Conservation (phyloP, 352 stramenopile genomes). For the Saprolegnia parasitica region DNA sequence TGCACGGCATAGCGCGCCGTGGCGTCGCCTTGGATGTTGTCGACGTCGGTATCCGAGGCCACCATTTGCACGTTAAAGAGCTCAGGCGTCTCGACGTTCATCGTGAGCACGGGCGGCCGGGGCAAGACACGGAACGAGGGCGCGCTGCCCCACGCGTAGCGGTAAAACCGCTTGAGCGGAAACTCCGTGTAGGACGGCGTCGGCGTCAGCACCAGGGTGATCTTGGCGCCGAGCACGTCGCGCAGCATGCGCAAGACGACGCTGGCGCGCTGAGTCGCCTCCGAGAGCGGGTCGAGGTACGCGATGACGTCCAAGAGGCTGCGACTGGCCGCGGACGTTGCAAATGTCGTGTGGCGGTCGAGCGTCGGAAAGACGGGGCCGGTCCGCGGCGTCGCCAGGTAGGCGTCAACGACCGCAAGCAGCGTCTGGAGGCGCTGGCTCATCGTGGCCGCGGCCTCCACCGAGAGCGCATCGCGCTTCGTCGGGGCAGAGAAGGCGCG, state of each 20-base stretch:
- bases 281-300: conserved; percentile 88
- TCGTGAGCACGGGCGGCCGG: conserved; percentile 84
- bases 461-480: conserved; percentile 36
- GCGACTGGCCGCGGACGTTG: conserved; percentile 42
- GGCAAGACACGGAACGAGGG: conserved; percentile 78
- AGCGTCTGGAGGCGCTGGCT: conserved; percentile 73
- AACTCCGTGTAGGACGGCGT: conserved; percentile 75
- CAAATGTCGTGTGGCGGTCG: conserved; percentile 33
- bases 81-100: conserved; percentile 91
- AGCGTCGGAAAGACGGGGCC: conserved; percentile 36
- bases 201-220: conserved; percentile 65
- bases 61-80: conserved; percentile 89
- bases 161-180: conserved; percentile 91
- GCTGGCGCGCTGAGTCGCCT: conserved; percentile 84
- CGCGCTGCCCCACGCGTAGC: conserved; percentile 71
- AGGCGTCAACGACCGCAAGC: conserved; percentile 73
- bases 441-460: conserved; percentile 48
- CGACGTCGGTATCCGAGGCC: conserved; percentile 69
- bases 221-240: conserved; percentile 59
- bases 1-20: conserved; percentile 84
- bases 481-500: conserved; percentile 68
- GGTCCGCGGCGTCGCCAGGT: conserved; percentile 48
- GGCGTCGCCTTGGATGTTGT: conserved; percentile 87
- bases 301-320: conserved; percentile 58
- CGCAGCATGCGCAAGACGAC: conserved; percentile 80